Evolutionary conservation across 1,139 yeast genomes (phyloP).

Genomic region (Protomyces arabidopsidicola): DNA sequence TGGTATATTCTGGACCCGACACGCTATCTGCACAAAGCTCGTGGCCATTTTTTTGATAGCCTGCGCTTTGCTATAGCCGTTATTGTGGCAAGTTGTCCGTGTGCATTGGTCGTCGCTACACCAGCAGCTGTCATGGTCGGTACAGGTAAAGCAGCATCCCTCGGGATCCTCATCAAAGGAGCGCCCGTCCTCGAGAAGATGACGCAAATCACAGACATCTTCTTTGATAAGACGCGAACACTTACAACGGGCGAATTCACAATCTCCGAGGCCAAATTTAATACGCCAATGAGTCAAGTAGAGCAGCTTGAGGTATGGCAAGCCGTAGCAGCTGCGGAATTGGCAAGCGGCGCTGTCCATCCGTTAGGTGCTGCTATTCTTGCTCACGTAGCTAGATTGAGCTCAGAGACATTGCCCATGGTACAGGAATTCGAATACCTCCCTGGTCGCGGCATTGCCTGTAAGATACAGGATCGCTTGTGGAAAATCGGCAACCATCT

Average conservation of each 20-base stretch:
- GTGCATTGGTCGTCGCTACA: conserved; percentile 93
- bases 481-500: not conserved
- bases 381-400: not conserved
- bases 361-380: not conserved
- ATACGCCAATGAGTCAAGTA: not conserved
- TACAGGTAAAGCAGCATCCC: conserved; percentile 86
- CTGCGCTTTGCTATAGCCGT: conserved; percentile 85
- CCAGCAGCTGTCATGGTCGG: conserved; percentile 99
- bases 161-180: conserved; percentile 89
- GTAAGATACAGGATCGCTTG: not conserved
- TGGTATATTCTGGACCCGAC: conserved; percentile 53
- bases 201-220: conserved; percentile 56
- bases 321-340: conserved; percentile 59
- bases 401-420: not conserved
- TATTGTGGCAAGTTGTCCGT: conserved; percentile 95
- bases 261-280: conserved; percentile 40
- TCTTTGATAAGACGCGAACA: conserved; percentile 96
- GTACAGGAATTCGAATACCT: not conserved
- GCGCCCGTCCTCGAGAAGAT: conserved; percentile 86
- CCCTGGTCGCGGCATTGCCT: conserved; percentile 5
- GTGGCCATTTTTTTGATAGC: conserved; percentile 61
- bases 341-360: conserved; percentile 52
- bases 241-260: conserved; percentile 79
- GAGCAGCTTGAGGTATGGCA: conserved; percentile 49
- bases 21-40: conserved; percentile 44